Evolutionary conservation across 2,329 filamentous ascomycete genomes (phyloP), one percentile per base, ranked within the genome.

Genomic region (Aspergillus niger): DNA sequence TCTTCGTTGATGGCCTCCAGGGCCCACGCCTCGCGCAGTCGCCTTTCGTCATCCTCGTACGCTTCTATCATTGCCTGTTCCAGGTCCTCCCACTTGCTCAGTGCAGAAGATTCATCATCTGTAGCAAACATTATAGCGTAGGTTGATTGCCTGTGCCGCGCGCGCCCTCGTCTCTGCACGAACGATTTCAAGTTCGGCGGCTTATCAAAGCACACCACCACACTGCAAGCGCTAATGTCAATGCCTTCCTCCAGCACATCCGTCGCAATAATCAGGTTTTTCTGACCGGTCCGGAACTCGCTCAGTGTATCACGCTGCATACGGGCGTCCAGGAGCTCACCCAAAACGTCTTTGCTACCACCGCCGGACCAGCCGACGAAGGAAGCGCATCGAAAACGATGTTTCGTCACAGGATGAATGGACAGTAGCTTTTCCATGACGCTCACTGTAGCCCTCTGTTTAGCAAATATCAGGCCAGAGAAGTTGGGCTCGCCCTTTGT

Each of bases 1-100:
- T 69, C 57, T 63, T 83, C 76, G 38, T 80, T 73, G 7, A 72
- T 52, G 55, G 82, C 77, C 63, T 91, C 86, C 3, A 84, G 65
- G 2, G 77, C 65, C 50, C 81, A 70, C 0, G 86, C 71, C 13
- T 79, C 70, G 20, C 80, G 69, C 0, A 82, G 70, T 54, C 83
- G 74, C 22, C 88, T 81, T 62, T 83, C 73, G 5, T 92, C 86
- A 48, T 91, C 83, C 62, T 88, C 83, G 67, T 91, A 96, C 0
- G 83, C 82, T 50, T 76, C 71, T 66, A 87, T 90, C 89, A 97
- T 92, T n/a, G 86, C 79, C 3, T 81, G 73, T 70, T 97, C 94
- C 15, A 95, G 79, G 0, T 72, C 69, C 26, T 85, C 78, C 89
- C 91, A 96, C 26, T 83, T 80, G 2, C 73, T 66, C 2, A 81